phyloP scores from a whole-genome alignment of 495 filamentous ascomycete species.

The Aspergillus bertholletiae region DNA sequence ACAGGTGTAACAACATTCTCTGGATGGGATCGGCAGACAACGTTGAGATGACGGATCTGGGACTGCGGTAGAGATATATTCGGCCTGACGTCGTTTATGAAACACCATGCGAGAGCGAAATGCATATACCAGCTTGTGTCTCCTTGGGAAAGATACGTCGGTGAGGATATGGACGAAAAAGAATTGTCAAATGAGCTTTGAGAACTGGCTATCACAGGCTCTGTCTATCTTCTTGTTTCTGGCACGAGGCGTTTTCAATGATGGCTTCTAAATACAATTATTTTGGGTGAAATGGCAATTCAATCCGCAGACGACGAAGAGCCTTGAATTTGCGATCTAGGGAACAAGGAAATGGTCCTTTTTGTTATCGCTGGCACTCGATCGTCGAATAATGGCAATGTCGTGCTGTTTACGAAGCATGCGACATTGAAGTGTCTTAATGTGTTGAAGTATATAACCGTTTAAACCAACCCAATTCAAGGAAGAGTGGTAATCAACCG shows the following conservation, averaged over 20 bases:
- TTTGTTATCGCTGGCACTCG: neutral
- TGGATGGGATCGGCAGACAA: constrained; percentile 70
- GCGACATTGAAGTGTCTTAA: constrained; percentile 8
- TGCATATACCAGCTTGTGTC: constrained; percentile 11
- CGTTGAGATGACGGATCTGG: constrained; percentile 55
- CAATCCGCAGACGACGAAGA: constrained; percentile 2
- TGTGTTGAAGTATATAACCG: constrained; percentile 7
- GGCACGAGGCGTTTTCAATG: constrained; percentile 16
- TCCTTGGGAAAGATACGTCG: constrained; percentile 7
- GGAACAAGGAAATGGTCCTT: neutral
- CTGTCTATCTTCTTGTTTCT: constrained; percentile 12
- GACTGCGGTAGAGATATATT: constrained; percentile 33
- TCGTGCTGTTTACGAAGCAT: constrained; percentile 1
- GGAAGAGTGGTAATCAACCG: constrained; percentile 3
- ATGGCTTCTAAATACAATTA: constrained; percentile 14
- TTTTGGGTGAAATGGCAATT: constrained; percentile 5
- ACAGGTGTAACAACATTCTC: constrained; percentile 90
- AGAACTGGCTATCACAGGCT: constrained; percentile 10
- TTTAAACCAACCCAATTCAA: constrained; percentile 6
- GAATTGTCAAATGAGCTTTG: neutral
- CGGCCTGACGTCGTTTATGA: constrained; percentile 8
- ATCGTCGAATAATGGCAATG: constrained; percentile 1
- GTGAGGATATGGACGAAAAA: neutral
- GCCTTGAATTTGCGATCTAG: constrained; percentile 1
- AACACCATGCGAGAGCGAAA: constrained; percentile 4